A percentile compares a stretch with the other conserved stretches of the same genome.
phyloP scores from a whole-genome alignment of 2,329 filamentous ascomycete species.

The Lasiodiplodia sp. region DNA sequence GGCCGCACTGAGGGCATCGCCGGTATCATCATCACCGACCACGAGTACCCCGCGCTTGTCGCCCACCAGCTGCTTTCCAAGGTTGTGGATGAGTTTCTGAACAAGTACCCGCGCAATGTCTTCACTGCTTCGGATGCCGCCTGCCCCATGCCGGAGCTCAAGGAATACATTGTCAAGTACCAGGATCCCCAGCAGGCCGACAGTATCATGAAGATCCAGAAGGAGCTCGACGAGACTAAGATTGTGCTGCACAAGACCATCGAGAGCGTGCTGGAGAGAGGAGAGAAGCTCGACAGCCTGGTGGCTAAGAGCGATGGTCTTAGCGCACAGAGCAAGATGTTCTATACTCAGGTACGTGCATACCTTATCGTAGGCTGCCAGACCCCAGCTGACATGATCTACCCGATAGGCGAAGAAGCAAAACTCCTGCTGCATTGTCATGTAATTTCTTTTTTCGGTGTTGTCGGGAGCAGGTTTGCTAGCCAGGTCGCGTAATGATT shows the following conservation, averaged over 20 bases:
- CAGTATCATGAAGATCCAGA: slow-evolving; percentile 94
- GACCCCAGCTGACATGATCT: slow-evolving; percentile 28
- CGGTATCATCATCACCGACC: slow-evolving; percentile 56
- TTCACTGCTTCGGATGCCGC: slow-evolving; percentile 63
- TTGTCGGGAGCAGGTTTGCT: slow-evolving; percentile 25
- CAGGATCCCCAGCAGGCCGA: slow-evolving; percentile 89
- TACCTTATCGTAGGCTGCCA: neutral
- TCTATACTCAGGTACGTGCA: slow-evolving; percentile 75
- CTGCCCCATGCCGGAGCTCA: slow-evolving; percentile 74
- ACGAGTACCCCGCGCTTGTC: slow-evolving; percentile 69
- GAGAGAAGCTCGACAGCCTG: slow-evolving; percentile 94
- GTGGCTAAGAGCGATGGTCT: slow-evolving; percentile 92
- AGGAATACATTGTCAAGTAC: slow-evolving; percentile 79
- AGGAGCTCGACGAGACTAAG: slow-evolving; percentile 97
- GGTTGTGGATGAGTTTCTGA: slow-evolving; percentile 84
- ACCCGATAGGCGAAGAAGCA: slow-evolving; percentile 63
- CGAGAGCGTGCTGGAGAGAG: slow-evolving; percentile 83
- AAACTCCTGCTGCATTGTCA: slow-evolving; percentile 66
- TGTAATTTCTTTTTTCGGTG: slow-evolving; percentile 46
- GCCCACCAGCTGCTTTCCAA: slow-evolving; percentile 89
- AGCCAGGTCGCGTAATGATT: slow-evolving; percentile 29
- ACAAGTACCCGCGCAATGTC: slow-evolving; percentile 73
- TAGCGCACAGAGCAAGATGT: slow-evolving; percentile 95
- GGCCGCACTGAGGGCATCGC: slow-evolving; percentile 55
- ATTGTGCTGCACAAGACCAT: slow-evolving; percentile 97